Conservation (phyloP, 352 stramenopile species). For the Peronospora farinosa region DNA sequence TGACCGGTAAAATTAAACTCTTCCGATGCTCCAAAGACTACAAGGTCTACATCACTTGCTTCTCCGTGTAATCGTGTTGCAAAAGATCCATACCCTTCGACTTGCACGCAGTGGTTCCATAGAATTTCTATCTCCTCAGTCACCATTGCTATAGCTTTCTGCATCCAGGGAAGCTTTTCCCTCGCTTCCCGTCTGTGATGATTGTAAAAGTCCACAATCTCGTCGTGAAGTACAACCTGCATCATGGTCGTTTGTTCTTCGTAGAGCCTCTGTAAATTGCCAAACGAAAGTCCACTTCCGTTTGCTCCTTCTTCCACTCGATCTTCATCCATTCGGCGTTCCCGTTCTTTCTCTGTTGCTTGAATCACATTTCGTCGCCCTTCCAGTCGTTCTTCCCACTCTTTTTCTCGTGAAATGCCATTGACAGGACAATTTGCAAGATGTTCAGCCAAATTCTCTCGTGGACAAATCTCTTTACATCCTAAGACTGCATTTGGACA, state of each 20-base stretch:
- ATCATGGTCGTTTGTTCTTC: constrained; percentile 74
- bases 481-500: constrained; percentile 78
- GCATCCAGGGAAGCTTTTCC: constrained; percentile 34
- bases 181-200: constrained; percentile 39
- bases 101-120: constrained; percentile 41
- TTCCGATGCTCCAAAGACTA: constrained; percentile 63
- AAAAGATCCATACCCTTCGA: constrained; percentile 76
- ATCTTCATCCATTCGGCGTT: constrained; percentile 59
- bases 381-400: constrained; percentile 70
- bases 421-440: constrained; percentile 59
- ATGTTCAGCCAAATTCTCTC: constrained; percentile 62
- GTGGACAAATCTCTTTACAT: constrained; percentile 71
- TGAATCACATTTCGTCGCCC: constrained; percentile 58
- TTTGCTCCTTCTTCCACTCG: constrained; percentile 24
- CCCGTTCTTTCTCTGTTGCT: constrained; percentile 68
- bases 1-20: constrained; percentile 43
- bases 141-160: constrained; percentile 47
- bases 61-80: constrained; percentile 55
- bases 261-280: constrained; percentile 68
- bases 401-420: constrained; percentile 66
- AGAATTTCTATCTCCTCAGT: constrained; percentile 37
- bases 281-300: constrained; percentile 41
- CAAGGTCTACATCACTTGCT: constrained; percentile 72
- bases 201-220: constrained; percentile 58
- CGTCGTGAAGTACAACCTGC: constrained; percentile 72